Conservation (phyloP, 2,329 filamentous ascomycete genomes). For the Arthrobotrys megalospora region DNA sequence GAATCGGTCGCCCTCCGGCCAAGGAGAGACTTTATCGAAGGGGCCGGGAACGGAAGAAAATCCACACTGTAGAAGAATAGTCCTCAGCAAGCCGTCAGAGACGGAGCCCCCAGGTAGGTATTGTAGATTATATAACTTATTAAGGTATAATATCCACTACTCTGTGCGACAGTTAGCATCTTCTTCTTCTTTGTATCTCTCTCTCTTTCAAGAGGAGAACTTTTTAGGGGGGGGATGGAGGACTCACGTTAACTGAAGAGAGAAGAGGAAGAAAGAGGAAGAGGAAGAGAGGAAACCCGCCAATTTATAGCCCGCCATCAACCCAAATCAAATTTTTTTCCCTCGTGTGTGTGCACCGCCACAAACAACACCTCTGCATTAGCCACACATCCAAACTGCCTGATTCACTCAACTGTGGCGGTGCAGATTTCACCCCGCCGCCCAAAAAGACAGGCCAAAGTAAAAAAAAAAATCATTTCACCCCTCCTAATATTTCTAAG, state of each 20-base stretch:
- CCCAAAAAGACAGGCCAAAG: slow-evolving; percentile 9
- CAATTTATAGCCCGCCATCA: slow-evolving; percentile 44
- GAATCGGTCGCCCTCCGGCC: slow-evolving; percentile 56
- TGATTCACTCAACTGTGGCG: slow-evolving; percentile 17
- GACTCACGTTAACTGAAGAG: slow-evolving; percentile 60
- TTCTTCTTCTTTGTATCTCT: slow-evolving; percentile 37
- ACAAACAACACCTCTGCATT: slow-evolving; percentile 25
- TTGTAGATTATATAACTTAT: slow-evolving; percentile 63
- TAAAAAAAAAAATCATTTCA: slow-evolving; percentile 41
- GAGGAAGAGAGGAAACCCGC: slow-evolving; percentile 17
- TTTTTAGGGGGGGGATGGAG: slow-evolving; percentile 32
- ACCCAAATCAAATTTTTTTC: slow-evolving; percentile 36
- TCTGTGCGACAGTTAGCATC: slow-evolving; percentile 44
- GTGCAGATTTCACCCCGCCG: slow-evolving; percentile 38
- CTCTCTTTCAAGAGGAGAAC: not conserved
- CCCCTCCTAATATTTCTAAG: slow-evolving; percentile 14
- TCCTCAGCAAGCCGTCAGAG: slow-evolving; percentile 64
- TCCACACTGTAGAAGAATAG: slow-evolving; percentile 61
- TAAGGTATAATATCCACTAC: slow-evolving; percentile 63
- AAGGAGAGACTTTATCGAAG: slow-evolving; percentile 63
- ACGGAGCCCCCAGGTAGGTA: slow-evolving; percentile 62
- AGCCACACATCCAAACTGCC: slow-evolving; percentile 35
- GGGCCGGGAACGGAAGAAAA: slow-evolving; percentile 65
- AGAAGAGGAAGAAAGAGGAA: slow-evolving; percentile 44
- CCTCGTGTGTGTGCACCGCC: slow-evolving; percentile 23